Evolutionary conservation across 164 flowering plant species (phyloP).

Genomic region (Liquidambar formosana): DNA sequence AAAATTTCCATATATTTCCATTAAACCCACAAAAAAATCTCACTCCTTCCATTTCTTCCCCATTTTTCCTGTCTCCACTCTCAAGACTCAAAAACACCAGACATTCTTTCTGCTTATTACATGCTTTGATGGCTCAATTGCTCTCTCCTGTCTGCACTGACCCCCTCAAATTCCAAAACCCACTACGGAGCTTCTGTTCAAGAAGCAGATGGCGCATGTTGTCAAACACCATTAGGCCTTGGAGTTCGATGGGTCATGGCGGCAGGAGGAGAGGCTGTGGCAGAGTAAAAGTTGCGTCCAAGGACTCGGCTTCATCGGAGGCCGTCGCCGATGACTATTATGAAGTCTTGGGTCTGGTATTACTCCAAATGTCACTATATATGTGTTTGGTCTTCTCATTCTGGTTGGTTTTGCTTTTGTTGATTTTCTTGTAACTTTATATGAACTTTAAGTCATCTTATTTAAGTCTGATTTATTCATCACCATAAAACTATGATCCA

Average conservation of each 20-base stretch:
- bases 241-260: conserved; percentile 20
- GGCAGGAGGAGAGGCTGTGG: conserved; percentile 28
- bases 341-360: conserved; percentile 76
- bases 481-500: too few relatives aligned
- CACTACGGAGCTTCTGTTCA: conserved; percentile 18
- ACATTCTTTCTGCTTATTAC: background rate
- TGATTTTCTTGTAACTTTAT: too few relatives aligned
- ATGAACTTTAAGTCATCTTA: too few relatives aligned
- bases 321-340: conserved; percentile 71
- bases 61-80: background rate
- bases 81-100: background rate
- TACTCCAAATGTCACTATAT: background rate
- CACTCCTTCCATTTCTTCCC: background rate
- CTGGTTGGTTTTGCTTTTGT: too few relatives aligned
- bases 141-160: conserved; percentile 68
- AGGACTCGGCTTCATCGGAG: conserved; percentile 28
- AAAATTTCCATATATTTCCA: conserved; percentile 12
- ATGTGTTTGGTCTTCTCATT: too few relatives aligned
- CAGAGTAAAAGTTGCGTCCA: conserved; percentile 42
- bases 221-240: conserved; percentile 9
- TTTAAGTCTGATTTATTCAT: too few relatives aligned
- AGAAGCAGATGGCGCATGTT: conserved; percentile 8
- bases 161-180: conserved; percentile 49
- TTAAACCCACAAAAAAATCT: conserved; percentile 1
- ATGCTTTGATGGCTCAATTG: conserved; percentile 45